Evolutionary conservation across 306 rosid species (phyloP).

Genomic region (Arachis stenosperma): DNA sequence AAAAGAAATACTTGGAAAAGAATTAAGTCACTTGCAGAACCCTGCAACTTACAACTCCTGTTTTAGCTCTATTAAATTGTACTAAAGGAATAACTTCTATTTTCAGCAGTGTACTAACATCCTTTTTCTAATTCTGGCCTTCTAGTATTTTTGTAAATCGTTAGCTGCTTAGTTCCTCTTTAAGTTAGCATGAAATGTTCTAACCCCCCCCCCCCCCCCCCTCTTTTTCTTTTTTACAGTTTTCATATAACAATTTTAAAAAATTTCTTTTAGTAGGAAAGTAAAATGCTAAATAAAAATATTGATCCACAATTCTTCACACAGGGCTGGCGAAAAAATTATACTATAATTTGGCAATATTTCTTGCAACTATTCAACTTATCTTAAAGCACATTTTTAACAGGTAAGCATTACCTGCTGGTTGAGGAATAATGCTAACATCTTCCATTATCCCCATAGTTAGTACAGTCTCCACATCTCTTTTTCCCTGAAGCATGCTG

Average conservation of each 20-base stretch:
- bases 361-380: constrained; percentile 9
- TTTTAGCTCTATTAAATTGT: not conserved
- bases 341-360: constrained; percentile 6
- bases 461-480: constrained; percentile 88
- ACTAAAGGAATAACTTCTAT: too few species aligned
- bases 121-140: constrained; percentile 8
- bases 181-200: too few species aligned
- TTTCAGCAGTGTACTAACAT: too few species aligned
- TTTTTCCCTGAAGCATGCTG: constrained; percentile 97
- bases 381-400: constrained; percentile 22
- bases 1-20: constrained; percentile 15
- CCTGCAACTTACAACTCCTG: constrained; percentile 5
- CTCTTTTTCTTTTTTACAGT: too few species aligned
- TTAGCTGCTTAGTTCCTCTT: too few species aligned
- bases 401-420: constrained; percentile 63
- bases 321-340: not conserved
- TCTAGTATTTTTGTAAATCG: not conserved
- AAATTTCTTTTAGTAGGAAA: too few species aligned
- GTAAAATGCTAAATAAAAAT: too few species aligned
- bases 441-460: constrained; percentile 99
- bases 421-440: constrained; percentile 94
- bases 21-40: constrained; percentile 12
- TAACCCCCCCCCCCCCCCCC: too few species aligned
- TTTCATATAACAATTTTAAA: too few species aligned
- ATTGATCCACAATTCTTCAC: too few species aligned